Evolutionary conservation across 176 grass and related monocot genomes (phyloP).

Genomic region (Olyra latifolia): DNA sequence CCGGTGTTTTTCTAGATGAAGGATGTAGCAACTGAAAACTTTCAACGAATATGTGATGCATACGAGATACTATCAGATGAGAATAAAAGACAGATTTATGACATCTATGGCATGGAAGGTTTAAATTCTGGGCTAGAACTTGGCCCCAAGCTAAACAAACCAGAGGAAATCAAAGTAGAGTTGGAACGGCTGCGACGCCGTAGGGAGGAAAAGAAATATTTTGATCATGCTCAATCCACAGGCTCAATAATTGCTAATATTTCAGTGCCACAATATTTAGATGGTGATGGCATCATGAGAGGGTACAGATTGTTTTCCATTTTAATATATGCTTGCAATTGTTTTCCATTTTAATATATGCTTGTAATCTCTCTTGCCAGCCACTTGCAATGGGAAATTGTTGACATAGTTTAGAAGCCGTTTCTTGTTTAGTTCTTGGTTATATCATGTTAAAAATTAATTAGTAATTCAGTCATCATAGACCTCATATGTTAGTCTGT

Average conservation of each 20-base stretch:
- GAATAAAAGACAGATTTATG: conserved; percentile 96
- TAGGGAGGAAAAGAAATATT: conserved; percentile 77
- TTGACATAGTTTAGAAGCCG: conserved; percentile 13
- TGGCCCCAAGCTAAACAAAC: conserved; percentile 87
- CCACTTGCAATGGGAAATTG: conserved; percentile 11
- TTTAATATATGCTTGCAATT: too few relatives aligned
- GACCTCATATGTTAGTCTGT: neutral
- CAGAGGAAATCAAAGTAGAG: conserved; percentile 87
- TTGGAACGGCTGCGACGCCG: conserved; percentile 72
- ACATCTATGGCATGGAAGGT: conserved; percentile 98
- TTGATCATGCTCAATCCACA: conserved; percentile 53
- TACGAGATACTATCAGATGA: conserved; percentile 83
- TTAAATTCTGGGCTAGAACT: conserved; percentile 87
- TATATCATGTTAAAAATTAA: neutral
- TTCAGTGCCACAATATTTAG: conserved; percentile 73
- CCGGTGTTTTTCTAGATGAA: conserved; percentile 68
- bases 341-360: conserved; percentile 27
- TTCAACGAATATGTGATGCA: conserved; percentile 87
- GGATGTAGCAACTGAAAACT: conserved; percentile 95
- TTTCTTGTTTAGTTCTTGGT: neutral
- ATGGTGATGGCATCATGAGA: conserved; percentile 70
- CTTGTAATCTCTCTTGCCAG: neutral
- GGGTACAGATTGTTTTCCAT: conserved; percentile 55
- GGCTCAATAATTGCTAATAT: conserved; percentile 65
- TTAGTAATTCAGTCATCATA: conserved; percentile 11